phyloP scores from a whole-genome alignment of 768 basidiomycete genomes.

The Paxillus ammoniavirescens region DNA sequence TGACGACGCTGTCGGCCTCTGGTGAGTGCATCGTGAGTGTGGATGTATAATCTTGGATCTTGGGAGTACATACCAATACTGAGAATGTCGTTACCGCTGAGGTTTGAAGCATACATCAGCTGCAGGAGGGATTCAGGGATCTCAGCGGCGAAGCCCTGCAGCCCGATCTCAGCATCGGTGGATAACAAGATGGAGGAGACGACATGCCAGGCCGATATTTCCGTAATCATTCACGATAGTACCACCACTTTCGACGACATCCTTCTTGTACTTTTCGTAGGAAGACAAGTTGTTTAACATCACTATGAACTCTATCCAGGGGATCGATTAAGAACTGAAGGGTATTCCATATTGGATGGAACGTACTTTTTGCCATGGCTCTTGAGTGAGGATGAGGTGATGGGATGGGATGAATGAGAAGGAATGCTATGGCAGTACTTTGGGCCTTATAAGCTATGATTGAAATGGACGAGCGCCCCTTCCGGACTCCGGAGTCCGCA shows the following conservation, averaged over 20 bases:
- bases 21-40: background rate
- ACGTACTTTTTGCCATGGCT: constrained; percentile 22
- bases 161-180: background rate
- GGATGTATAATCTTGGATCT: background rate
- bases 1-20: constrained; percentile 16
- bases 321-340: background rate
- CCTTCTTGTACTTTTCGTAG: constrained; percentile 13
- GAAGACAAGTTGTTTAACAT: background rate
- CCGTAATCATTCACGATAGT: constrained; percentile 14
- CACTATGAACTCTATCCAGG: constrained; percentile 10
- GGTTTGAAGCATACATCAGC: background rate
- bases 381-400: background rate
- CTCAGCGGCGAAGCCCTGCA: constrained; percentile 19
- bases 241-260: background rate
- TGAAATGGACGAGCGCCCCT: too few species aligned
- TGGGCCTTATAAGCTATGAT: background rate
- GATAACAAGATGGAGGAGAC: background rate
- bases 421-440: background rate
- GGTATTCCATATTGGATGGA: background rate
- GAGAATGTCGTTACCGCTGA: constrained; percentile 7
- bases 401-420: background rate
- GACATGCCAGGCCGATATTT: background rate
- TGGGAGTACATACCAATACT: constrained; percentile 11
- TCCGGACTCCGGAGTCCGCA: too few species aligned
- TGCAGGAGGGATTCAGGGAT: constrained; percentile 1